phyloP scores from a whole-genome alignment of 108 stramenopile genomes.

The Cyclotella distinguenda region DNA sequence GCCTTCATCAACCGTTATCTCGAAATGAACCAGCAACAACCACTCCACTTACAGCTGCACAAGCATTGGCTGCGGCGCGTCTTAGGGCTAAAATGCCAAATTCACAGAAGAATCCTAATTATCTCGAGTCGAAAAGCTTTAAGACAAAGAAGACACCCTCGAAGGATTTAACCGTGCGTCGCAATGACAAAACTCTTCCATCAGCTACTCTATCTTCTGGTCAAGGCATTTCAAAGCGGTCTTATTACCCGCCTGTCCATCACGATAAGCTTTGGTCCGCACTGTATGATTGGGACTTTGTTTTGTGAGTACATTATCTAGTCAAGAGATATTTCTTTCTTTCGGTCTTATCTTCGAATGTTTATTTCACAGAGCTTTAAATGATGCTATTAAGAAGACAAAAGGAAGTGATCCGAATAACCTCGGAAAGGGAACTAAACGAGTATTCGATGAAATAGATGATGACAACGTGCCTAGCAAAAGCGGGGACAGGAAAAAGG shows the following conservation, averaged over 20 bases:
- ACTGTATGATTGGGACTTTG: constrained; percentile 40
- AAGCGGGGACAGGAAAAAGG: background rate
- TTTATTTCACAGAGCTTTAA: constrained; percentile 41
- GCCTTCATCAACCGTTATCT: background rate
- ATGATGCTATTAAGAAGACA: constrained; percentile 23
- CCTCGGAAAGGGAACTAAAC: constrained; percentile 10
- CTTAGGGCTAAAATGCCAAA: constrained; percentile 8
- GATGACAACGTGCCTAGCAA: background rate
- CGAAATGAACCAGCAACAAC: constrained; percentile 3
- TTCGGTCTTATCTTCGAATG: no score
- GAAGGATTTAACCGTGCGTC: background rate
- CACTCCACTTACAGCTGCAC: constrained; percentile 17
- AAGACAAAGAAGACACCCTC: background rate
- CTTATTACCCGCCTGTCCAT: constrained; percentile 36
- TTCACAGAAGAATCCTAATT: background rate
- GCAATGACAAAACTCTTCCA: background rate
- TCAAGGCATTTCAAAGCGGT: constrained; percentile 6
- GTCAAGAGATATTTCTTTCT: no score
- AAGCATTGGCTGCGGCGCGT: constrained; percentile 19
- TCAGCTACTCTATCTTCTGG: constrained; percentile 1
- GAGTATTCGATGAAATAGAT: constrained; percentile 6
- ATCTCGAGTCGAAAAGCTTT: background rate
- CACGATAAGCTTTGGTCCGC: constrained; percentile 44
- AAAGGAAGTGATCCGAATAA: constrained; percentile 10
- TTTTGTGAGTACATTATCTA: no score